These are phyloP conservation scores for Backusella australiensis DNA, from an alignment of 192 early-diverging fungal species.

Conservation along the genomic window DNA sequence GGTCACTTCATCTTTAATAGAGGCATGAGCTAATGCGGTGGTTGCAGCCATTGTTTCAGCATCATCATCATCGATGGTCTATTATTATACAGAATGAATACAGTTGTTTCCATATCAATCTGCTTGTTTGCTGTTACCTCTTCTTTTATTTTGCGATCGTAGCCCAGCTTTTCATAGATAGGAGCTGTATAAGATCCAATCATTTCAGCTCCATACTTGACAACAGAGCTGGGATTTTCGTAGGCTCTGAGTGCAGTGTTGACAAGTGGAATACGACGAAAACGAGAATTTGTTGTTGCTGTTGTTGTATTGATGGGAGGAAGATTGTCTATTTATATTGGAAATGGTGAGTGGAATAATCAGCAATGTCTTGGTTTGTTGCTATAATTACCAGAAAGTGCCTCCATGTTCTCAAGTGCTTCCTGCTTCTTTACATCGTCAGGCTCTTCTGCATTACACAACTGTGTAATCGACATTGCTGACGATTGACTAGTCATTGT, in stretches of 20 bases:
- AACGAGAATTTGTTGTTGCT: slow-evolving; percentile 25
- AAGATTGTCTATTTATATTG: background rate
- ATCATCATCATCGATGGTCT: slow-evolving; percentile 12
- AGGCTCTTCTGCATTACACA: background rate
- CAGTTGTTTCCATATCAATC: too few relatives aligned
- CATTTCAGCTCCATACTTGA: slow-evolving; percentile 70
- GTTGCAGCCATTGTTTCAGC: slow-evolving; percentile 21
- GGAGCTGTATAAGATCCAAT: slow-evolving; percentile 77
- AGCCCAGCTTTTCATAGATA: slow-evolving; percentile 68
- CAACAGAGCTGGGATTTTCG: slow-evolving; percentile 54
- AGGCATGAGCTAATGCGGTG: slow-evolving; percentile 36
- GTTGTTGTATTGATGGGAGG: background rate
- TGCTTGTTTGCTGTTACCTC: background rate
- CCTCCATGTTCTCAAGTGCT: background rate
- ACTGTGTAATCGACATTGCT: slow-evolving; percentile 17
- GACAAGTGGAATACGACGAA: slow-evolving; percentile 78
- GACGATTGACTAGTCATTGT: slow-evolving; percentile 13
- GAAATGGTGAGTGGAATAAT: background rate
- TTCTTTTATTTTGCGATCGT: slow-evolving; percentile 2
- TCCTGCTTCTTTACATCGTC: background rate
- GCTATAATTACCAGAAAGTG: background rate
- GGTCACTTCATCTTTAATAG: slow-evolving; percentile 16
- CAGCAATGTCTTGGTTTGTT: background rate
- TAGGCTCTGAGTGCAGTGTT: slow-evolving; percentile 72
- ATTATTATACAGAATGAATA: slow-evolving; percentile 1